Evolutionary conservation across 2,329 filamentous ascomycete species (phyloP).

Genomic region (Bipolaris victoriae): DNA sequence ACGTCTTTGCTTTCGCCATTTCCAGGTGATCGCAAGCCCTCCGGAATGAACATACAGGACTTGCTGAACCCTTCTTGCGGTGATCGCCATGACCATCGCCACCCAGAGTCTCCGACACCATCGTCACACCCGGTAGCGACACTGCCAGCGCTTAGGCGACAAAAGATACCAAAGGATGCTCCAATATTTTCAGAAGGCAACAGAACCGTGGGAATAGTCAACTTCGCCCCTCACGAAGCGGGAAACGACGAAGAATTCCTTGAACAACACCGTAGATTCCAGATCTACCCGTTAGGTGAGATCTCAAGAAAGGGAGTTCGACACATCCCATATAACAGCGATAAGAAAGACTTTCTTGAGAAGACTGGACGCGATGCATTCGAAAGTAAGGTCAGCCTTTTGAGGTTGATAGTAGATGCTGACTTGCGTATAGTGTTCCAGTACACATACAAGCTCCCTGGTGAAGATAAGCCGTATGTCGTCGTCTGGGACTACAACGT

Average conservation of each 20-base stretch:
- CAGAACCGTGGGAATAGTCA: conserved; percentile 69
- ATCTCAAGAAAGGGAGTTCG: conserved; percentile 56
- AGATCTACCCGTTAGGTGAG: conserved; percentile 69
- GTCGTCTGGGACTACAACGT: conserved; percentile 99
- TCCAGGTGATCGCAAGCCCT: not conserved
- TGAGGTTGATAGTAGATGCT: conserved; percentile 8
- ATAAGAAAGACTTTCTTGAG: conserved; percentile 85
- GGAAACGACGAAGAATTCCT: conserved; percentile 60
- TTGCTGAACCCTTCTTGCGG: conserved; percentile 49
- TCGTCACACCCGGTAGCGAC: conserved; percentile 13
- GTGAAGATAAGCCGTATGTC: conserved; percentile 67
- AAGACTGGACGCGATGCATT: conserved; percentile 89
- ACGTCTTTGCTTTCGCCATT: conserved; percentile 7
- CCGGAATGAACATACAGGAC: conserved; percentile 49
- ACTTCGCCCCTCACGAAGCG: conserved; percentile 76
- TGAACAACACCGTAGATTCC: conserved; percentile 66
- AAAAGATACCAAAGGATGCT: conserved; percentile 70
- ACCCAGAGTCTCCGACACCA: conserved; percentile 21
- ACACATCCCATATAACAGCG: conserved; percentile 92
- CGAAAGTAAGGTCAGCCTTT: conserved; percentile 68
- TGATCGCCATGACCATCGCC: conserved; percentile 24
- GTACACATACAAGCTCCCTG: conserved; percentile 78
- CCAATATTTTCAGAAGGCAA: conserved; percentile 65
- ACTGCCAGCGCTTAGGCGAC: conserved; percentile 39
- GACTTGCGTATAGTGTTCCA: conserved; percentile 69